Evolutionary conservation across 768 basidiomycete genomes (phyloP).

Genomic region (Kwoniella mangroviensis): DNA sequence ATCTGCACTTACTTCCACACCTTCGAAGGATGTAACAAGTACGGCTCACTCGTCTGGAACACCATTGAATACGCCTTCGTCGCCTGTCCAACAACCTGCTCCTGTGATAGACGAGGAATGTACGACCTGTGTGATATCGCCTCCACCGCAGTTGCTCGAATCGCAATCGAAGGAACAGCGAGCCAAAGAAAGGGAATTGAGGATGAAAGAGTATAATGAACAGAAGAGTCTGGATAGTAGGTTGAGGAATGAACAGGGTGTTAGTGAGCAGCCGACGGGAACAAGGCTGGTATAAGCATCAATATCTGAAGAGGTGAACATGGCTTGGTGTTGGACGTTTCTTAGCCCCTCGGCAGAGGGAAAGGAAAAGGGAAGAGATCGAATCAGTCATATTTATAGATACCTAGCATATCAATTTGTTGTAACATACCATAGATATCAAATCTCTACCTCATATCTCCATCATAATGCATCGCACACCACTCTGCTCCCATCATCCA

Average conservation of each 20-base stretch:
- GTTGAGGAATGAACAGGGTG: conserved; percentile 46
- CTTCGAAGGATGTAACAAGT: neutral
- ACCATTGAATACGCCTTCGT: conserved; percentile 31
- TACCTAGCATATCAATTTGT: conserved; percentile 11
- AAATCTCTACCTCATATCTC: neutral
- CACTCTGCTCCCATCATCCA: conserved; percentile 1
- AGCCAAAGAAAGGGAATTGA: conserved; percentile 33
- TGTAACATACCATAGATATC: neutral
- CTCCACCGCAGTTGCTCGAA: conserved; percentile 46
- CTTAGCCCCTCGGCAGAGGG: neutral
- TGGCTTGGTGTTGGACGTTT: too few relatives aligned
- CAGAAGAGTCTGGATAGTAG: conserved; percentile 45
- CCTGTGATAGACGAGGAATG: conserved; percentile 47
- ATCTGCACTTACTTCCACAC: neutral
- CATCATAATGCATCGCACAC: conserved; percentile 6
- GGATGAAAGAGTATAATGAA: conserved; percentile 48
- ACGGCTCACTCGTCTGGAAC: conserved; percentile 18
- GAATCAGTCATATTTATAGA: neutral
- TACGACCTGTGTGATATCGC: conserved; percentile 43
- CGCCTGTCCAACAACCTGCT: conserved; percentile 40
- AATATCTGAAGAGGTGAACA: neutral
- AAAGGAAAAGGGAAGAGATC: neutral
- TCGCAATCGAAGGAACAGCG: conserved; percentile 36
- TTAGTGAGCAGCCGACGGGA: neutral
- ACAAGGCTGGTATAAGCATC: conserved; percentile 1